Base-by-base conservation (phyloP, 768 basidiomycete genomes). In the Cystofilobasidium bisporidii region DNA sequence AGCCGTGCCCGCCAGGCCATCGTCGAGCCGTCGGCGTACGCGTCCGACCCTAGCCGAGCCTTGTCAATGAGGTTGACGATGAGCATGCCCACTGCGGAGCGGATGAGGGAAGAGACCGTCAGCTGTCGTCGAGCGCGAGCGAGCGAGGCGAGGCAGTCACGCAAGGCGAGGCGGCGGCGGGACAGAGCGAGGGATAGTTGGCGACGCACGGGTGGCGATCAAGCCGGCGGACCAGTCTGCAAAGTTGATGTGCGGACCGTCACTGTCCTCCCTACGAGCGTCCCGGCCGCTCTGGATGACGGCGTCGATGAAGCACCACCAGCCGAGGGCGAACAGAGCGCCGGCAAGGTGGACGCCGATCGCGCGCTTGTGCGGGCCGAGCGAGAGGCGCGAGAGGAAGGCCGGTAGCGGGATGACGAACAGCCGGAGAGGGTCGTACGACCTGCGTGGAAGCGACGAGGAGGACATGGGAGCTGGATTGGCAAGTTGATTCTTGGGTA, bases 171-270 rank as follows among this genome's bases (percentile, higher is more conserved):
- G 28, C 48, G 36, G 36, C 36, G 36, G 12, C 36, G 6, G 36
- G 36, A 12, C 6, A 36, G 36, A 6, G 36, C 6, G 12, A 36
- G 36, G 24, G 47, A 22, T 20, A n/a, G n/a, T n/a, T n/a, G n/a
- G n/a, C 9, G 33, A 76, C 77, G 61, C 48, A 78, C 77, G 79
- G 36, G 96, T 83, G 10, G 90, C 91, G 78, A 87, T 91, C 72
- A 98, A 84, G 26, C 93, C 94, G 0, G 94, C 91, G n/a, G 96
- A 80, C 96, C 96, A 99, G 80, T 98, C 96, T 64, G 91, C 85
- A 75, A 97, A 96, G 17, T 83, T 80, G 76, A 99, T 89, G 73
- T 91, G 91, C 0, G 85, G 83, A 61, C 85, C 81, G 72, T 86
- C 82, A 2, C 87, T 87, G 5, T 85, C 82, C 45, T 84, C 0